Evolutionary conservation across 1,284 basidiomycete species (phyloP).

Genomic region (Microbotryum saponariae): DNA sequence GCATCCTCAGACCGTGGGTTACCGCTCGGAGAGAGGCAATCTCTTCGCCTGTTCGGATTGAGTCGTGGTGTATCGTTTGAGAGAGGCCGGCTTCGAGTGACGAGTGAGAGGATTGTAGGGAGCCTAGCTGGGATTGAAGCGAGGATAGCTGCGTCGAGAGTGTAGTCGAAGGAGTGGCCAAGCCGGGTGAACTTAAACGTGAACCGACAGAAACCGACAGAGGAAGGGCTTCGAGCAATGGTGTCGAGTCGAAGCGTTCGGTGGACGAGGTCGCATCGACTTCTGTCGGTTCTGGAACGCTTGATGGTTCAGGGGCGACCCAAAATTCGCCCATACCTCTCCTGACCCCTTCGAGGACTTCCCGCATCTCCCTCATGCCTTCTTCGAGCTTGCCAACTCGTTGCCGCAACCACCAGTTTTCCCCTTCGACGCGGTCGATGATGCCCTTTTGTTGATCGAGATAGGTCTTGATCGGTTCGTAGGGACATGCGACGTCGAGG

Average conservation of each 20-base stretch:
- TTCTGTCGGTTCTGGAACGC: no score
- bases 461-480: conserved; percentile 20
- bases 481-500: conserved; percentile 18
- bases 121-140: neutral
- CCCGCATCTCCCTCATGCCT: conserved; percentile 2
- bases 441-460: conserved; percentile 7
- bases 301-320: neutral
- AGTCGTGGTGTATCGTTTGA: conserved; percentile 9
- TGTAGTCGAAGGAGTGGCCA: neutral
- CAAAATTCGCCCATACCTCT: conserved; percentile 3
- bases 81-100: conserved; percentile 13
- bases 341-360: neutral
- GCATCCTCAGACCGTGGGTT: conserved; percentile 14
- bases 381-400: conserved; percentile 8
- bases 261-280: neutral
- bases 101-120: conserved; percentile 5
- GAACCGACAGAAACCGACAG: neutral
- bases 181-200: neutral
- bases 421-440: conserved; percentile 14
- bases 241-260: neutral
- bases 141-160: conserved; percentile 1
- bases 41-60: conserved; percentile 14
- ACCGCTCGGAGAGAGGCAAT: conserved; percentile 9
- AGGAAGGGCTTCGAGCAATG: neutral
- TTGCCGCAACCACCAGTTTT: conserved; percentile 14